A percentile compares a stretch with the other conserved stretches of the same genome.
Conservation (phyloP, 768 basidiomycete species). For the Boletus rubescentipes region DNA sequence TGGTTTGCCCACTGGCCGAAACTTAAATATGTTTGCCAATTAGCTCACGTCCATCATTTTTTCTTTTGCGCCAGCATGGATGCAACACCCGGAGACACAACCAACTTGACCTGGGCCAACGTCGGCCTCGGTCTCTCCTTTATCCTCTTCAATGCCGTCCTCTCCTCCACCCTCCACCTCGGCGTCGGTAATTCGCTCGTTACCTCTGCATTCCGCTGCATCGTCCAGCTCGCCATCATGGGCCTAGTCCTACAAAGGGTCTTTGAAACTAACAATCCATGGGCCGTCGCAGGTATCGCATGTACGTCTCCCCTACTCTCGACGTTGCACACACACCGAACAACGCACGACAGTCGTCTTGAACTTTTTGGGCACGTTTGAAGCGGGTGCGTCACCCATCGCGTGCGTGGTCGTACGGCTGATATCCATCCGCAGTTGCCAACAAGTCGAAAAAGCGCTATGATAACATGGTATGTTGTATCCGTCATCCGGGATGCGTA, state of each 20-base stretch:
- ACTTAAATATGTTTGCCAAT: not conserved
- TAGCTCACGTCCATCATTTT: no score
- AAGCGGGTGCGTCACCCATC: constrained; percentile 53
- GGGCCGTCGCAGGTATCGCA: constrained; percentile 71
- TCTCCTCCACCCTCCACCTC: constrained; percentile 65
- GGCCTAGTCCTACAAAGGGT: constrained; percentile 68
- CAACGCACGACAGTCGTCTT: constrained; percentile 48
- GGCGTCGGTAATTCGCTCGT: constrained; percentile 68
- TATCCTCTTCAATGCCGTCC: constrained; percentile 65
- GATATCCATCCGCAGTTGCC: constrained; percentile 46
- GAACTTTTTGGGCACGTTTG: constrained; percentile 75
- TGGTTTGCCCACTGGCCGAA: not conserved
- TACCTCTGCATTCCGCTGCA: constrained; percentile 69
- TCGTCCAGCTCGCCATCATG: constrained; percentile 75
- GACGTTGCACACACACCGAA: not conserved
- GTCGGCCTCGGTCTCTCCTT: constrained; percentile 75
- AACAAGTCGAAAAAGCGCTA: constrained; percentile 79
- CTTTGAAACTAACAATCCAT: constrained; percentile 72
- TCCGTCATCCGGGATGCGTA: not conserved
- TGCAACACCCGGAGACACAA: constrained; percentile 12
- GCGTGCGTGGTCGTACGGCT: not conserved
- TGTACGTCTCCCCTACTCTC: constrained; percentile 43
- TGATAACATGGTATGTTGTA: constrained; percentile 61
- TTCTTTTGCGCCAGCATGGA: constrained; percentile 30
- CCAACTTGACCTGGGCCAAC: constrained; percentile 64